These are phyloP conservation scores for Ailanthus altissimus DNA, from an alignment of 345 rosid species.

Conservation along the genomic window DNA sequence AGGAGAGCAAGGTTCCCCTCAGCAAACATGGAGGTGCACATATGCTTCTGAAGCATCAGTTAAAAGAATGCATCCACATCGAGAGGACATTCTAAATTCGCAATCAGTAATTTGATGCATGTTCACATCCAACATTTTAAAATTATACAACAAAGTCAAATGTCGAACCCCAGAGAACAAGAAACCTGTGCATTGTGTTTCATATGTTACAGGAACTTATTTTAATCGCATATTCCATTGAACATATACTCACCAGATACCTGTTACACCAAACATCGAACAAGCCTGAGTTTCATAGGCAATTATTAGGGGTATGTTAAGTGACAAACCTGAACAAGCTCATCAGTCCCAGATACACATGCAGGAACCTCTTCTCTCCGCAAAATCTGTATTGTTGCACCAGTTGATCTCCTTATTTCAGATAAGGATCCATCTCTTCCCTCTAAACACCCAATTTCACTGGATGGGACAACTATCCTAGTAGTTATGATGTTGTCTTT, in stretches of 20 bases:
- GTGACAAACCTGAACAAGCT: constrained; percentile 76
- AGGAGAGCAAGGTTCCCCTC: neutral
- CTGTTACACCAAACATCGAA: constrained; percentile 17
- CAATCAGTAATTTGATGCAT: neutral
- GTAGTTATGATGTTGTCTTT: constrained; percentile 74
- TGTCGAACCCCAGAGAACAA: neutral
- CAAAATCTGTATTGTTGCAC: constrained; percentile 73
- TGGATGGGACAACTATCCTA: constrained; percentile 65
- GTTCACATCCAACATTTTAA: constrained; percentile 8
- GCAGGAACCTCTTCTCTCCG: constrained; percentile 67
- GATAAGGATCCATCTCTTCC: constrained; percentile 82
- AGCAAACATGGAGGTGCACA: neutral
- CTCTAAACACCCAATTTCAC: constrained; percentile 80
- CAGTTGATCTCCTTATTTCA: constrained; percentile 71
- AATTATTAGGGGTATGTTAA: constrained; percentile 17
- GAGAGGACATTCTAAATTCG: neutral
- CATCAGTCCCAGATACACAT: constrained; percentile 60
- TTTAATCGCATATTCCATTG: neutral
- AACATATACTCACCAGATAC: neutral
- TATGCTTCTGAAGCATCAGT: constrained; percentile 5
- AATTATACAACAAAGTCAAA: neutral
- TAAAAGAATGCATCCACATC: neutral
- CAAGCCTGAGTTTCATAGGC: constrained; percentile 3
- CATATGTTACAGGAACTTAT: neutral
- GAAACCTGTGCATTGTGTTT: neutral